phyloP scores from a whole-genome alignment of 805 yeast species.

The Osmozyma mogii region DNA sequence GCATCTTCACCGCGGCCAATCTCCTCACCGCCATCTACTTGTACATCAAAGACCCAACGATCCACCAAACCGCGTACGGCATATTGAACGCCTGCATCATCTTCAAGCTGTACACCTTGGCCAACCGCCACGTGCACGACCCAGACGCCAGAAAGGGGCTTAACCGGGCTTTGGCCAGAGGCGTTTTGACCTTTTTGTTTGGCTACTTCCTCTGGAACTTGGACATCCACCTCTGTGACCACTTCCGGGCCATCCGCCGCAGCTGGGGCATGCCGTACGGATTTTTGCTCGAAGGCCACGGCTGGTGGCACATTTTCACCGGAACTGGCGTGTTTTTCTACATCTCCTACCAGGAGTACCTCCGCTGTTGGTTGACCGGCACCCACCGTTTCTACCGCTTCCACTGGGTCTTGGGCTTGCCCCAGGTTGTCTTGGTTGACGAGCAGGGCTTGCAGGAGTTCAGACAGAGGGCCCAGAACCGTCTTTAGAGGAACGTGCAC shows the following conservation, averaged over 20 bases:
- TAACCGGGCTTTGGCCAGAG: conserved; percentile 47
- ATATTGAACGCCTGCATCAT: conserved; percentile 68
- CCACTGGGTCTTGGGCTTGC: conserved; percentile 50
- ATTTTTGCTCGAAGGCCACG: conserved; percentile 80
- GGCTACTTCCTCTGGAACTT: conserved; percentile 87
- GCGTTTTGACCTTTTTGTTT: conserved; percentile 53
- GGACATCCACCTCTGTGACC: conserved; percentile 71
- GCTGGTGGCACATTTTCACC: conserved; percentile 94
- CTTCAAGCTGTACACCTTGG: conserved; percentile 45
- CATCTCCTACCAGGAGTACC: conserved; percentile 68
- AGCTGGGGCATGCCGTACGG: conserved; percentile 77
- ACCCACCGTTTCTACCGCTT: conserved; percentile 48
- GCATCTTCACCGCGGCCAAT: conserved; percentile 47
- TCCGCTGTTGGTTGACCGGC: conserved; percentile 59
- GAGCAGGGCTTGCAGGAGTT: too few relatives aligned
- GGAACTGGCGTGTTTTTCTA: conserved; percentile 85
- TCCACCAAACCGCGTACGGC: conserved; percentile 86
- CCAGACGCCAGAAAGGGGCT: conserved; percentile 38
- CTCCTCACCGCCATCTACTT: conserved; percentile 66
- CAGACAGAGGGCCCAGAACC: too few relatives aligned
- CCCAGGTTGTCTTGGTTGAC: too few relatives aligned
- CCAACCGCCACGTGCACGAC: conserved; percentile 46
- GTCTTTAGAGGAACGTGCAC: too few relatives aligned
- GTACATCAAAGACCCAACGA: conserved; percentile 68
- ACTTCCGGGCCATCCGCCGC: conserved; percentile 53